Base-by-base conservation (phyloP, 2,329 filamentous ascomycete genomes). In the Metarhizium album region DNA sequence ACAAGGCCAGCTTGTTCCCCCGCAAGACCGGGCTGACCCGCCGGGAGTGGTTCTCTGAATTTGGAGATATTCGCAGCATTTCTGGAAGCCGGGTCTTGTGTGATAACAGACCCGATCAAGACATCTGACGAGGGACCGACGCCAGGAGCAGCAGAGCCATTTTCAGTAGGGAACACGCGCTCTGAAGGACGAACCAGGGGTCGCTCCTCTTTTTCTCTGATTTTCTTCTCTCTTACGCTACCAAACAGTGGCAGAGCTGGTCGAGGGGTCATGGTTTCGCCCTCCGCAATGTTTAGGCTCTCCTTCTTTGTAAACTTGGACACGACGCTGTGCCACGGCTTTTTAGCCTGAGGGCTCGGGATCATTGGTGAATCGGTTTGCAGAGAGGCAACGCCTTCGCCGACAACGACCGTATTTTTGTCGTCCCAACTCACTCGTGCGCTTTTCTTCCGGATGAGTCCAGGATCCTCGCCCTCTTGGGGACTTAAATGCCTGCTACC, bases 351-450 rank as follows among this genome's bases (percentile, higher is more conserved):
- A 40, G 60, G 50, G 49, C 58, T 58, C 63, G 67, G 54, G 2
- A 67, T 48, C 20, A 68, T 53, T 3, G 72, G 66, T 1, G 72
- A 70, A 7, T 73, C 71, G 1, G 63, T 57, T 43, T 70, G 64
- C 2, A 64, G 59, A 3, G 64, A 56, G 9, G 64, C 60, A 7
- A 67, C 66, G 9, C 73, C 66, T 48, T 80, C 73, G 6, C 74
- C 76, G 22, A 80, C 72, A 2, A 80, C 68, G 9, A 77, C 68
- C 8, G 74, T 77, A n/a, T 68, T 73, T 33, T 77, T 75, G 47
- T 88, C 84, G 55, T 88, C 84, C 61, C 90, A 96, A 67, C 89
- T 95, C 45, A 90, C 86, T 23, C 86, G 75, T 1, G 79, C 78
- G 38, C 74, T 78, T 65, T 84, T 88, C 67, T 82, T 88, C 53